phyloP scores from a whole-genome alignment of 2,329 filamentous ascomycete species.

The Cryphonectria nitschkei region DNA sequence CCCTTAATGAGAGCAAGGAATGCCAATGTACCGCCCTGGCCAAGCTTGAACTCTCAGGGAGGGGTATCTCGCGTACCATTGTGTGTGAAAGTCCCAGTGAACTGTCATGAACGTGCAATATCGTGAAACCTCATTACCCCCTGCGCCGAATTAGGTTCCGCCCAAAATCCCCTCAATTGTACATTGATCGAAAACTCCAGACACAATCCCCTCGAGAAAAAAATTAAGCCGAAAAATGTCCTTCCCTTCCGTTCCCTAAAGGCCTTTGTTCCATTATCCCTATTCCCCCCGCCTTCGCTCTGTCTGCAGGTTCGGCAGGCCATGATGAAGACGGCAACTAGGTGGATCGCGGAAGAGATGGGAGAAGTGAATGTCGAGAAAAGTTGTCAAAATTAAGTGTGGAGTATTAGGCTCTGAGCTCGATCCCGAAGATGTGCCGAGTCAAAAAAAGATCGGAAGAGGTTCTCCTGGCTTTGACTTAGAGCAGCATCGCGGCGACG shows the following conservation, averaged over 20 bases:
- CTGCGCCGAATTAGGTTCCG: conserved; percentile 26
- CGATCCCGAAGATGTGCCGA: conserved; percentile 8
- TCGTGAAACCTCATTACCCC: conserved; percentile 26
- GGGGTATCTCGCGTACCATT: conserved; percentile 31
- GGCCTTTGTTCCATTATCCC: conserved; percentile 7
- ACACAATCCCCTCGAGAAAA: conserved; percentile 19
- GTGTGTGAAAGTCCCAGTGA: conserved; percentile 14
- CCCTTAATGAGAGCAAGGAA: conserved; percentile 28
- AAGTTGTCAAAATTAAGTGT: conserved; percentile 13
- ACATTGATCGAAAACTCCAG: conserved; percentile 25
- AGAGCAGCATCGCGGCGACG: conserved; percentile 53
- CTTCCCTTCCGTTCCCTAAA: conserved; percentile 15
- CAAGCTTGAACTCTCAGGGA: conserved; percentile 25
- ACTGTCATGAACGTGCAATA: conserved; percentile 18
- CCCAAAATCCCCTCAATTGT: conserved; percentile 18
- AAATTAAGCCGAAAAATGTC: conserved; percentile 25
- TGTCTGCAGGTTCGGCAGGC: conserved; percentile 13
- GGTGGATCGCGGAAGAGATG: conserved; percentile 17
- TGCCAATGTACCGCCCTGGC: conserved; percentile 25
- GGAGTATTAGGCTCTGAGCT: conserved; percentile 22
- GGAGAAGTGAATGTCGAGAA: conserved; percentile 23
- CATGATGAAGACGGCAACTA: conserved; percentile 16
- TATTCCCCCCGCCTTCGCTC: conserved; percentile 13
- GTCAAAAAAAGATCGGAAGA: conserved; percentile 9
- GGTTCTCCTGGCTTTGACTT: conserved; percentile 34